Percentiles rank a stretch among this genome's conserved stretches.
Evolutionary conservation across 2,329 filamentous ascomycete species (phyloP).

Genomic region (Thielaviopsis euricoi): DNA sequence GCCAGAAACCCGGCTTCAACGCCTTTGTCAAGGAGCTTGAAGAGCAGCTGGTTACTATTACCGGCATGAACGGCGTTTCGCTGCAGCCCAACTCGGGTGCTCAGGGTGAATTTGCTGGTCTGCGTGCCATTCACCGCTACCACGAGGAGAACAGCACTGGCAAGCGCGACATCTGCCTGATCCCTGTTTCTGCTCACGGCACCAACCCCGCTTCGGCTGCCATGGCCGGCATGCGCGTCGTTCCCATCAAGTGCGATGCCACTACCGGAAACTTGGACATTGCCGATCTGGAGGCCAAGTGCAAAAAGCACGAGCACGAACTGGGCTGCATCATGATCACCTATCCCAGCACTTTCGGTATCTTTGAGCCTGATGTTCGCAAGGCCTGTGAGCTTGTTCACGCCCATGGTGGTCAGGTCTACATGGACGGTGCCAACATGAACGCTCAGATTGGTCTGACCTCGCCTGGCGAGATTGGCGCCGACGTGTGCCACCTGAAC

Average conservation of each 20-base stretch:
- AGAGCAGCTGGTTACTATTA: slow-evolving; percentile 62
- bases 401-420: slow-evolving; percentile 76
- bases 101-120: slow-evolving; percentile 84
- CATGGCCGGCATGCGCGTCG: slow-evolving; percentile 90
- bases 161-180: slow-evolving; percentile 80
- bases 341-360: slow-evolving; percentile 86
- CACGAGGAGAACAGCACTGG: slow-evolving; percentile 50
- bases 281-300: slow-evolving; percentile 71
- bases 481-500: slow-evolving; percentile 93
- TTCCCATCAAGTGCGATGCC: slow-evolving; percentile 78
- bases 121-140: slow-evolving; percentile 76
- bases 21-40: slow-evolving; percentile 58
- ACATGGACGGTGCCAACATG: slow-evolving; percentile 99
- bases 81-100: slow-evolving; percentile 92
- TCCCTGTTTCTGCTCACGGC: slow-evolving; percentile 86
- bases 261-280: slow-evolving; percentile 83
- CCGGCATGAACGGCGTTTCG: slow-evolving; percentile 77
- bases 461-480: slow-evolving; percentile 86
- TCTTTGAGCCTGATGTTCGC: slow-evolving; percentile 83
- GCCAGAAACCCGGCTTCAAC: slow-evolving; percentile 50
- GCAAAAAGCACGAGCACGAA: slow-evolving; percentile 69
- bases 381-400: slow-evolving; percentile 76
- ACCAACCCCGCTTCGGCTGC: slow-evolving; percentile 91
- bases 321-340: slow-evolving; percentile 93
- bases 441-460: slow-evolving; percentile 94